Evolutionary conservation across 2,329 filamentous ascomycete species (phyloP).

Genomic region (Colletotrichum sp.): DNA sequence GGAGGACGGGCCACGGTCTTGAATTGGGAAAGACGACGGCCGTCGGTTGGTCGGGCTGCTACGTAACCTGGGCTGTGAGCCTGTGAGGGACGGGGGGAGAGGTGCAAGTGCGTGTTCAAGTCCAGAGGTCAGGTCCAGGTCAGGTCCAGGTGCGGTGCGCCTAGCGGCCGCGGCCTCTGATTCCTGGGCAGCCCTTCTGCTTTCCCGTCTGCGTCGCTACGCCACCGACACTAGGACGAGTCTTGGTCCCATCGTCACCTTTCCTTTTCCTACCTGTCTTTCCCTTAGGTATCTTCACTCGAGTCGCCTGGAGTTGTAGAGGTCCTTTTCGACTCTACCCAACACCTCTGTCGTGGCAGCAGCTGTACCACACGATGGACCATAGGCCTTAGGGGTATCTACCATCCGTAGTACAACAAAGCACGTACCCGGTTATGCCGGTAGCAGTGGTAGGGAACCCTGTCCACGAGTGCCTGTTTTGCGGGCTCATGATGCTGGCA

Average conservation of each 20-base stretch:
- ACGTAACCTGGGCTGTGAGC: not conserved
- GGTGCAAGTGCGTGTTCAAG: not conserved
- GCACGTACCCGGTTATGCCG: conserved; percentile 8
- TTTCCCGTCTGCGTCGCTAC: not conserved
- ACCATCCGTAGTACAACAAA: not conserved
- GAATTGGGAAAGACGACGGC: conserved; percentile 1
- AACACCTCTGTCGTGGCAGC: not conserved
- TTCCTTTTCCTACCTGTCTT: not conserved
- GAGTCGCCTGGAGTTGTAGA: not conserved
- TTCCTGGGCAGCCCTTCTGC: not conserved
- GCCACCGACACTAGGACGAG: not conserved
- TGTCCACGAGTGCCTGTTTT: not conserved
- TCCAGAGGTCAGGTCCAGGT: not conserved
- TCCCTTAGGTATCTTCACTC: not conserved
- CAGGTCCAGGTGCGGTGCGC: not conserved
- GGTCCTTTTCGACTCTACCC: not conserved
- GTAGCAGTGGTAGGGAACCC: not conserved
- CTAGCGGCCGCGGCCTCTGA: not conserved
- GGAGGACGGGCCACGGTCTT: conserved; percentile 16
- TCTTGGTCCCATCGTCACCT: not conserved
- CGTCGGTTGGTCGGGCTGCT: not conserved
- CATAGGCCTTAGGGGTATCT: not conserved
- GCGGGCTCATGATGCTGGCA: not conserved
- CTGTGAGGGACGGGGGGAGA: not conserved
- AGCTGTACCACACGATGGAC: not conserved